Evolutionary conservation across 2,329 filamentous ascomycete genomes (phyloP).

Genomic region (Sporothrix schenckii): DNA sequence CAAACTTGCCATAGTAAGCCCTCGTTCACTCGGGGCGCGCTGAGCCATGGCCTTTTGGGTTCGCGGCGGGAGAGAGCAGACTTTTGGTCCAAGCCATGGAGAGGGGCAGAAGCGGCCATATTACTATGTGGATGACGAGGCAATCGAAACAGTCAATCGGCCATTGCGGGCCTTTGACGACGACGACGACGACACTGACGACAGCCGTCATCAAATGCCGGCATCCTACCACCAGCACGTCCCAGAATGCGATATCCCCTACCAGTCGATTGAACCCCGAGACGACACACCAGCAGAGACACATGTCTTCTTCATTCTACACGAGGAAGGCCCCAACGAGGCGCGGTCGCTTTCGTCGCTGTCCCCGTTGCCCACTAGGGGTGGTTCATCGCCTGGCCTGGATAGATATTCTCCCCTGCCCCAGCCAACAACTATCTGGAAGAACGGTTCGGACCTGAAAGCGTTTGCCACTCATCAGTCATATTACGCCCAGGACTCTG

Average conservation of each 20-base stretch:
- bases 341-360: constrained; percentile 6
- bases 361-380: constrained; percentile 18
- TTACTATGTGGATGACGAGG: constrained; percentile 24
- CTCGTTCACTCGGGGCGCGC: background rate
- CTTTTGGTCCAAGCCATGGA: background rate
- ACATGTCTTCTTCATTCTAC: constrained; percentile 28
- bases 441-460: constrained; percentile 31
- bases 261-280: constrained; percentile 29
- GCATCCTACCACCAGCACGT: background rate
- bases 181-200: background rate
- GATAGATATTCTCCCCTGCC: background rate
- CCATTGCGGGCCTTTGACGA: background rate
- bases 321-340: constrained; percentile 18
- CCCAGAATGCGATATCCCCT: constrained; percentile 30
- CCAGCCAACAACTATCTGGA: constrained; percentile 23
- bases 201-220: background rate
- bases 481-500: background rate
- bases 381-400: background rate
- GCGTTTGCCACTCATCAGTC: background rate
- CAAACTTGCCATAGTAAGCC: constrained; percentile 17
- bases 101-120: constrained; percentile 11
- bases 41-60: constrained; percentile 30
- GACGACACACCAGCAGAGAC: constrained; percentile 15
- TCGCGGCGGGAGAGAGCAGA: constrained; percentile 30
- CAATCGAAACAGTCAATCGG: background rate